Conservation (phyloP, 2,329 filamentous ascomycete species). For the Trichoderma lentiforme region DNA sequence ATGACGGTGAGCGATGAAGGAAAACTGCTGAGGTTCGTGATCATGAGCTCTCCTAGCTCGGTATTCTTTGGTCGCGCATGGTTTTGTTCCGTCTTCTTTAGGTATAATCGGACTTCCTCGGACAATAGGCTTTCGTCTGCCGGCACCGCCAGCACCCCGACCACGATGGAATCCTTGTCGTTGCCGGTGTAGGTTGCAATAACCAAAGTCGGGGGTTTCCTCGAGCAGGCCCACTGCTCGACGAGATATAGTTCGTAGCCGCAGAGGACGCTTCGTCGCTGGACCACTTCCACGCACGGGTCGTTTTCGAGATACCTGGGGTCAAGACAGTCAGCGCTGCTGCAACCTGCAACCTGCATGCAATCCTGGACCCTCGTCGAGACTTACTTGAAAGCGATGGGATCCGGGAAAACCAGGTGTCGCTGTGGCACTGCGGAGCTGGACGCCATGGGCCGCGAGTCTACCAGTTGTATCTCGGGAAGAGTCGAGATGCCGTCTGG, state of each 20-base stretch:
- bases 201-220: constrained; percentile 82
- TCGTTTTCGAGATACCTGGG: constrained; percentile 81
- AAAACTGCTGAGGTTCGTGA: constrained; percentile 89
- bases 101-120: constrained; percentile 73
- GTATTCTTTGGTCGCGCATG: constrained; percentile 84
- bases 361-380: not conserved
- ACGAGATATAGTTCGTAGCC: constrained; percentile 94
- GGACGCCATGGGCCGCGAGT: constrained; percentile 11
- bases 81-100: constrained; percentile 79
- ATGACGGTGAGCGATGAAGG: constrained; percentile 93
- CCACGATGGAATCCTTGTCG: constrained; percentile 70
- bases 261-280: constrained; percentile 64
- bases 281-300: constrained; percentile 67
- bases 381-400: constrained; percentile 53
- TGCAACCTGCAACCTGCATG: not conserved
- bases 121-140: constrained; percentile 79
- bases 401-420: constrained; percentile 56
- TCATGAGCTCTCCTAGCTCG: constrained; percentile 78
- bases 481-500: constrained; percentile 23
- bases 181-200: constrained; percentile 94
- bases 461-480: constrained; percentile 22
- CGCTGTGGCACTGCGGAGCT: constrained; percentile 35
- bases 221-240: constrained; percentile 96
- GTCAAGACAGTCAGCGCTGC: not conserved
- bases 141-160: constrained; percentile 77